phyloP scores from a whole-genome alignment of 768 basidiomycete species.

The Auriscalpium vulgare region DNA sequence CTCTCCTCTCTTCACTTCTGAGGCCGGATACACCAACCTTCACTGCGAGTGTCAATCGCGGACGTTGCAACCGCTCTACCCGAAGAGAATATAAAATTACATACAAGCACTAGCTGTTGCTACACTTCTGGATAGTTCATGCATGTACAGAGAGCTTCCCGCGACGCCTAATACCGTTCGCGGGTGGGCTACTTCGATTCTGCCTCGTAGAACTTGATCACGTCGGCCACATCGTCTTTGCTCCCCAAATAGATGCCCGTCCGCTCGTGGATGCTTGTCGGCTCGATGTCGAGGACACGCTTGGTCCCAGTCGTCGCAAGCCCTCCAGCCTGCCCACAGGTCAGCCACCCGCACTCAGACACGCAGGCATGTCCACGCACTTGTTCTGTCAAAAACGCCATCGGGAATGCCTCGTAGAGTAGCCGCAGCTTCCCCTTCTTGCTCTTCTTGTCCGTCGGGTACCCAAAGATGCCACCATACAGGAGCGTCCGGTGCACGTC shows the following conservation, averaged over 20 bases:
- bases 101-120: too few species aligned
- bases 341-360: constrained; percentile 10
- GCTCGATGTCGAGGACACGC: constrained; percentile 86
- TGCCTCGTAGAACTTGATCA: constrained; percentile 75
- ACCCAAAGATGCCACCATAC: constrained; percentile 98
- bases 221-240: constrained; percentile 85
- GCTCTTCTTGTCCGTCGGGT: constrained; percentile 96
- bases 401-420: constrained; percentile 96
- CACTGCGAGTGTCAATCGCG: too few species aligned
- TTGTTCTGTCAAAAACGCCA: constrained; percentile 94
- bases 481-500: constrained; percentile 95
- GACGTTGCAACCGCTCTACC: too few species aligned
- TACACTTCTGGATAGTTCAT: too few species aligned
- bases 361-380: constrained; percentile 29
- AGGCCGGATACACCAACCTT: too few species aligned
- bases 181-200: constrained; percentile 5
- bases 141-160: too few species aligned
- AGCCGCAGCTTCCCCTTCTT: constrained; percentile 92
- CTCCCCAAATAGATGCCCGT: constrained; percentile 91
- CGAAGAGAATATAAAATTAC: too few species aligned
- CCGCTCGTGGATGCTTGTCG: constrained; percentile 84
- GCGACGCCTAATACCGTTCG: too few species aligned
- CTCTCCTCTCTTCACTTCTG: too few species aligned
- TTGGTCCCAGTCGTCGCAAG: constrained; percentile 93
- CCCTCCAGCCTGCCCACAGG: constrained; percentile 71